Base-by-base conservation (phyloP, 2,329 filamentous ascomycete species). In the Penicillium janthinellum region DNA sequence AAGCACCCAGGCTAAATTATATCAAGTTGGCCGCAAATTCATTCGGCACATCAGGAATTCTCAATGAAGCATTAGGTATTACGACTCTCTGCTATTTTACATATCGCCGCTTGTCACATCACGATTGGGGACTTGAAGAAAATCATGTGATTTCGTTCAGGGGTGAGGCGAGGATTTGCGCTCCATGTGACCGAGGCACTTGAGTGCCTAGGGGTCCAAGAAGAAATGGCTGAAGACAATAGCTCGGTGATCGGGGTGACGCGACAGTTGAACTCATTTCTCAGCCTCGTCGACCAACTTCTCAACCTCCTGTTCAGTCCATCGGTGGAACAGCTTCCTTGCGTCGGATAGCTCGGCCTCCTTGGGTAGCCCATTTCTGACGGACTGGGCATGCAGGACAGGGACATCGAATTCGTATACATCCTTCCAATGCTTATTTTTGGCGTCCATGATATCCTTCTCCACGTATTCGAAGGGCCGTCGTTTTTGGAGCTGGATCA, bases 371-470 rank as follows among this genome's bases (percentile, higher is more conserved):
- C 80, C 76, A 25, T 75, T 66, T 50, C 73, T 61, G 61, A 70
- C 77, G 70, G 71, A 83, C 38, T 81, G 83, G 44, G 88, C 77
- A 69, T 88, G 86, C 34, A 88, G 78, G 61, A 88, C 86, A 0
- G 86, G 86, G 3, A 86, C 85, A 67, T 88, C 86, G 60, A 87
- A 87, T 51, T 88, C 85, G 66, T 88, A 88, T 15, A 85, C 72
- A 58, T 80, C 75, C 66, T 82, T 87, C 86, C 86, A 88, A 52
- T 79, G 73, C 62, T 83, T 77, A 53, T 87, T 81, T 4, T 74
- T 78, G 0, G 78, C 71, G 3, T 77, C 77, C 81, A 87, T 85
- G 54, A 88, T 84, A 66, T 88, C 81, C 59, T 86, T 75, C 71
- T 88, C 85, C 2, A 79, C 66, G 69, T 86, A 88, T 58, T 82